Base-by-base conservation (phyloP, 2,329 filamentous ascomycete species). In the Boeremia lycopersici region DNA sequence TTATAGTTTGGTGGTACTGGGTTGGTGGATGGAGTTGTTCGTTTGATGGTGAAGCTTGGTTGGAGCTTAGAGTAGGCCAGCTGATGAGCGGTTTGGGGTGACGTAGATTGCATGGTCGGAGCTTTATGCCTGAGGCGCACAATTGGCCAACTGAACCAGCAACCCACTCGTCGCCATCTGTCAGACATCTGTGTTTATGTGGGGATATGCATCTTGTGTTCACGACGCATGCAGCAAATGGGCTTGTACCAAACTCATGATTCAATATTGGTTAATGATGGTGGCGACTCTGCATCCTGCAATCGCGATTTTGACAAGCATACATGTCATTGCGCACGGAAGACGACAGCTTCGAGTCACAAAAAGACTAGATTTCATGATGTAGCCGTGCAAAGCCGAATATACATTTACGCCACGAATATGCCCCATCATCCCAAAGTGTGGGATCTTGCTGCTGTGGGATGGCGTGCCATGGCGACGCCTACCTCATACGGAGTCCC, bases 321-420 rank as follows among this genome's bases (percentile, higher is more conserved):
- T 23, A 23, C 19, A 23, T 23, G 19, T 23, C 19, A 23, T 23
- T 23, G 19, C 19, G 19, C 19, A 23, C 19, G 19, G 19, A 39
- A 13, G 19, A 25, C 4, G 13, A 29, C 9, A 34, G 17, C 25
- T 26, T 64, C 55, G 61, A 64, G 63, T 67, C 63, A 68, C 62
- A 63, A 60, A 60, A 61, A 60, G 60, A 57, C 59, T 67, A 61
- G 48, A 68, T 62, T 70, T 68, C 59, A 57, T 67, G 64, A 62
- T 69, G 63, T 59, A 70, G 64, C 66, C 60, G 57, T 71, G 70
- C 62, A 62, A 68, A 70, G 67, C 64, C 65, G 59, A 70, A 69
- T 71, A 60, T 72, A 73, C 67, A 74, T 67, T 63, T 71, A 70
- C 73, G 73, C 71, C 73, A 70, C 72, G 70, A 67, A 70, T 73